Conservation (phyloP, 805 yeast genomes). For the Candida bentonensis region DNA sequence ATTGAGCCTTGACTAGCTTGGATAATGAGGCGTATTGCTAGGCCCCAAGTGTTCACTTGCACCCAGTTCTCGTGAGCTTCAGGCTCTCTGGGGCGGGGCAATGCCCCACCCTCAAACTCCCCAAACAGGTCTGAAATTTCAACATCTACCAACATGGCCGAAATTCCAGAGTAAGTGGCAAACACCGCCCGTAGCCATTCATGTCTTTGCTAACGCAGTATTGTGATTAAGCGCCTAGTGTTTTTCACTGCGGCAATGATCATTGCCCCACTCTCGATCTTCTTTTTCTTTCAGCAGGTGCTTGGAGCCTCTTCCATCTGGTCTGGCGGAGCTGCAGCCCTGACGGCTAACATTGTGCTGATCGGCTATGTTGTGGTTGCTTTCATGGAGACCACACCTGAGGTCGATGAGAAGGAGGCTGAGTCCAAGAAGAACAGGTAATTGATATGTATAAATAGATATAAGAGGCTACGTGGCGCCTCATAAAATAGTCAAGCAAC, state of each 20-base stretch:
- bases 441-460: too few relatives aligned
- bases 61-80: too few relatives aligned
- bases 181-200: background rate
- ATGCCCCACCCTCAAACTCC: too few relatives aligned
- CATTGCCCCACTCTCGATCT: conserved; percentile 41
- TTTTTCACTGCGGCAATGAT: conserved; percentile 63
- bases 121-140: too few relatives aligned
- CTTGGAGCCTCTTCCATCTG: conserved; percentile 27
- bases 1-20: too few relatives aligned
- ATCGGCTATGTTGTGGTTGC: conserved; percentile 59
- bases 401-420: conserved; percentile 10
- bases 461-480: too few relatives aligned
- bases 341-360: conserved; percentile 54
- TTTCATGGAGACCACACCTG: conserved; percentile 39
- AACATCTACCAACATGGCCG: conserved; percentile 2
- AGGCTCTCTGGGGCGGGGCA: too few relatives aligned
- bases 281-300: conserved; percentile 34
- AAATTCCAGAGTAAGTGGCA: conserved; percentile 8
- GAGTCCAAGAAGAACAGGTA: conserved; percentile 1
- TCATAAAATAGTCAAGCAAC: too few relatives aligned
- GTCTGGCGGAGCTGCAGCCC: conserved; percentile 63
- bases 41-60: too few relatives aligned
- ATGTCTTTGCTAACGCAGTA: conserved; percentile 7
- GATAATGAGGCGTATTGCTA: too few relatives aligned
- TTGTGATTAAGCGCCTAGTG: conserved; percentile 35